A percentile compares a stretch with the other conserved stretches of the same genome.
Evolutionary conservation across 2,329 filamentous ascomycete genomes (phyloP).

Genomic region (Plectosphaerella cucumerina): DNA sequence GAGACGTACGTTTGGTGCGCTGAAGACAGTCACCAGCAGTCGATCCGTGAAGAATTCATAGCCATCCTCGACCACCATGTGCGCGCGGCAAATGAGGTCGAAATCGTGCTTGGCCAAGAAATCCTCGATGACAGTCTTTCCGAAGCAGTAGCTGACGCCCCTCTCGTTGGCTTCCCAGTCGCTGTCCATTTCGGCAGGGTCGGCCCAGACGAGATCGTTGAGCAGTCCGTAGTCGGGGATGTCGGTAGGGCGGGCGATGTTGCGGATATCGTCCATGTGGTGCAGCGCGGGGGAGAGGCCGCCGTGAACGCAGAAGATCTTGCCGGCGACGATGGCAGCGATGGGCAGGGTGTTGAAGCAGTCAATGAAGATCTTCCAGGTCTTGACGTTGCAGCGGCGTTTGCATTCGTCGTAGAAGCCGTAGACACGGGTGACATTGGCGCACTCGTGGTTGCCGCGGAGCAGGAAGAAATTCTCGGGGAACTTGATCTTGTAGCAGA

Average conservation of each 20-base stretch:
- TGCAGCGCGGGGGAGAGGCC: constrained; percentile 86
- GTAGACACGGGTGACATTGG: constrained; percentile 92
- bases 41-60: constrained; percentile 99
- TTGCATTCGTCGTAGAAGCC: constrained; percentile 99
- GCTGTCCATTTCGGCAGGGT: constrained; percentile 95
- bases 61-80: constrained; percentile 99
- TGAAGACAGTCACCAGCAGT: constrained; percentile 94
- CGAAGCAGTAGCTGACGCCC: constrained; percentile 97
- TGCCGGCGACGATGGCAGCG: constrained; percentile 91
- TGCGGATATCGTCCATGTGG: constrained; percentile 97
- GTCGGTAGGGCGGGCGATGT: constrained; percentile 92
- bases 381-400: constrained; percentile 89
- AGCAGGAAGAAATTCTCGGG: constrained; percentile 97
- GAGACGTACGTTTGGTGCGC: constrained; percentile 83
- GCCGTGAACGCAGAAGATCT: constrained; percentile 97
- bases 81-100: constrained; percentile 91
- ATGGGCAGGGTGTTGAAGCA: constrained; percentile 96
- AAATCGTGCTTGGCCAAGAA: constrained; percentile 95
- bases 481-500: constrained; percentile 97
- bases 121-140: constrained; percentile 96
- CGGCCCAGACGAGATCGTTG: constrained; percentile 95
- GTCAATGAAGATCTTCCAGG: constrained; percentile 97
- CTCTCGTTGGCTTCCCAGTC: constrained; percentile 98
- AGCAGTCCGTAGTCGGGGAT: constrained; percentile 94
- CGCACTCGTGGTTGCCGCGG: constrained; percentile 93